Conservation (phyloP, 768 basidiomycete species). For the Suillus decipiens region DNA sequence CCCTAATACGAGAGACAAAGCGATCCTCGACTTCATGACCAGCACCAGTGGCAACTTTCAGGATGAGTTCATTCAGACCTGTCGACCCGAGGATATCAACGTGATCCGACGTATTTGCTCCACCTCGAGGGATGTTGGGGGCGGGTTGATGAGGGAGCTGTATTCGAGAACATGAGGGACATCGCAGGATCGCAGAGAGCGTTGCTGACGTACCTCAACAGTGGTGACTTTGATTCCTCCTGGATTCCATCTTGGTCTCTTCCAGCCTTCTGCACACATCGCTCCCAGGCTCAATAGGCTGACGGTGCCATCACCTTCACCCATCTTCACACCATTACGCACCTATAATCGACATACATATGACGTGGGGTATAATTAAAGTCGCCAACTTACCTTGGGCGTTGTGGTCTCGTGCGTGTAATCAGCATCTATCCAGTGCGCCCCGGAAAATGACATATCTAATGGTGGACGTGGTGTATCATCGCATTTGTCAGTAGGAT, state of each 20-base stretch:
- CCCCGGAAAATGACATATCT: constrained; percentile 55
- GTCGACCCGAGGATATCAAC: constrained; percentile 84
- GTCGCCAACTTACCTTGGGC: constrained; percentile 51
- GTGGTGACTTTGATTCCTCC: constrained; percentile 84
- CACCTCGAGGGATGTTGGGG: constrained; percentile 76
- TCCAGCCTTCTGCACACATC: constrained; percentile 99
- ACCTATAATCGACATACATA: constrained; percentile 40
- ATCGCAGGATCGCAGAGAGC: constrained; percentile 1
- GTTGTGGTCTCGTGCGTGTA: constrained; percentile 63
- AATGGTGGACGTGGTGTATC: constrained; percentile 43
- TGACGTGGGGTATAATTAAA: not conserved
- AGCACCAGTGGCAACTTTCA: constrained; percentile 85
- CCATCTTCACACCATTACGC: constrained; percentile 85
- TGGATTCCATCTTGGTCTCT: constrained; percentile 87
- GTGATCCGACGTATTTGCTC: constrained; percentile 90
- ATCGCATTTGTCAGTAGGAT: constrained; percentile 44
- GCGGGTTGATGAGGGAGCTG: constrained; percentile 83
- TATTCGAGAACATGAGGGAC: constrained; percentile 15
- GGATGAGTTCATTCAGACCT: constrained; percentile 83
- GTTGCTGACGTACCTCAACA: constrained; percentile 62
- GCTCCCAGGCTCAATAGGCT: constrained; percentile 81
- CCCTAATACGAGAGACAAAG: constrained; percentile 75
- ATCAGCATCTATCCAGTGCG: constrained; percentile 84
- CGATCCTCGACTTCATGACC: constrained; percentile 70
- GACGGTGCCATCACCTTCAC: constrained; percentile 96